phyloP scores from a whole-genome alignment of 2,329 filamentous ascomycete genomes.

The Hymenoscyphus repandus region DNA sequence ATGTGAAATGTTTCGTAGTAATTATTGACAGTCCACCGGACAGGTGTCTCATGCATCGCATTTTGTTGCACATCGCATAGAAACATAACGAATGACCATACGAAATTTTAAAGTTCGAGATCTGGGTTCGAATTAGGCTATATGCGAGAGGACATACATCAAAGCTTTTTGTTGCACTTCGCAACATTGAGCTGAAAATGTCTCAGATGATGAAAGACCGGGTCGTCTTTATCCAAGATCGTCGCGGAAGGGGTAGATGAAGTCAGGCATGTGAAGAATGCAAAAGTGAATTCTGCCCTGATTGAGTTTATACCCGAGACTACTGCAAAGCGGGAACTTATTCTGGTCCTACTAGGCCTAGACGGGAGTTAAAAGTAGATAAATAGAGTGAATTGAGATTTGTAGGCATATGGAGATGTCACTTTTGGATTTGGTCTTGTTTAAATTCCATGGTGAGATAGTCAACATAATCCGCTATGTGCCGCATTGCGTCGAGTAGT shows the following conservation, averaged over 20 bases:
- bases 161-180: slow-evolving; percentile 3
- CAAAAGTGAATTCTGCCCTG: too few species aligned
- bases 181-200: slow-evolving; percentile 3
- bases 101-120: not conserved
- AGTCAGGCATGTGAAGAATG: not conserved
- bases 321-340: too few species aligned
- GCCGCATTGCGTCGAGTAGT: too few species aligned
- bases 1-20: not conserved
- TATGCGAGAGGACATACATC: not conserved
- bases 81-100: not conserved
- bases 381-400: too few species aligned
- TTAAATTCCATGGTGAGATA: too few species aligned
- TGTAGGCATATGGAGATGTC: too few species aligned
- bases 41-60: not conserved
- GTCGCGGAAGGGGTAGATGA: not conserved
- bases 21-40: not conserved
- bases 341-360: too few species aligned
- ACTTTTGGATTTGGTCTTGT: too few species aligned
- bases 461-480: too few species aligned
- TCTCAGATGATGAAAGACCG: too few species aligned
- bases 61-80: not conserved
- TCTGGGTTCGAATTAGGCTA: not conserved
- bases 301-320: too few species aligned
- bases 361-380: too few species aligned
- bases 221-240: not conserved